phyloP scores from a whole-genome alignment of 192 early-diverging fungal species.

The Backusella macrospora region DNA sequence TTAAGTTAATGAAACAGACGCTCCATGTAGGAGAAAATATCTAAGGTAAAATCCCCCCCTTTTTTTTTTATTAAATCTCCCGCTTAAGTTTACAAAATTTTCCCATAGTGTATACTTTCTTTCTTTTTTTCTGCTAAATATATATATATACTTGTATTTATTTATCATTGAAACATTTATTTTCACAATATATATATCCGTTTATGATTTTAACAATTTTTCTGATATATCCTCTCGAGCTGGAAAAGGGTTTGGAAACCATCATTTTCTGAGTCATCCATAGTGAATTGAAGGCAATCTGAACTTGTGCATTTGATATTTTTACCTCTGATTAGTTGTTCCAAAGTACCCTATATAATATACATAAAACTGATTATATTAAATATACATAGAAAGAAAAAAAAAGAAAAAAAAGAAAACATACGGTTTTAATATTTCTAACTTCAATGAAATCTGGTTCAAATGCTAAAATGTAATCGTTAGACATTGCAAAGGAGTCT shows the following conservation, averaged over 20 bases:
- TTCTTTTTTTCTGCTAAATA: neutral
- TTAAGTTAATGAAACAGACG: no score
- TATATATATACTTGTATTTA: neutral
- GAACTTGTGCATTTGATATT: constrained; percentile 64
- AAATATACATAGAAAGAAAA: constrained; percentile 32
- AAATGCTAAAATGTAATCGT: constrained; percentile 90
- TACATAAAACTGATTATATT: neutral
- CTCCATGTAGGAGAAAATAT: no score
- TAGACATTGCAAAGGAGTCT: constrained; percentile 74
- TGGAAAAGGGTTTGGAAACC: constrained; percentile 39
- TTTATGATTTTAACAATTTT: neutral
- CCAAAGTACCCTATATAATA: constrained; percentile 48
- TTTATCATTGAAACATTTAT: neutral
- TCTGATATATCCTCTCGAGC: constrained; percentile 6
- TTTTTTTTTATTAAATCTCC: constrained; percentile 12
- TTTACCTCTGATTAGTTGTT: constrained; percentile 57
- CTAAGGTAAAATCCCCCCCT: no score
- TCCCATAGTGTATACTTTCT: neutral
- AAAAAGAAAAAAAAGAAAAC: constrained; percentile 46
- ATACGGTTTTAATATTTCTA: constrained; percentile 75
- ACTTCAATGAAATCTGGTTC: constrained; percentile 92
- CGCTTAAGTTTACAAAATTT: no score
- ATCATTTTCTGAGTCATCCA: constrained; percentile 45
- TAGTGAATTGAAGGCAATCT: constrained; percentile 49
- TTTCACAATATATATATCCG: neutral